Conservation (phyloP, 208 protist species). For the Acanthamoeba sp. region DNA sequence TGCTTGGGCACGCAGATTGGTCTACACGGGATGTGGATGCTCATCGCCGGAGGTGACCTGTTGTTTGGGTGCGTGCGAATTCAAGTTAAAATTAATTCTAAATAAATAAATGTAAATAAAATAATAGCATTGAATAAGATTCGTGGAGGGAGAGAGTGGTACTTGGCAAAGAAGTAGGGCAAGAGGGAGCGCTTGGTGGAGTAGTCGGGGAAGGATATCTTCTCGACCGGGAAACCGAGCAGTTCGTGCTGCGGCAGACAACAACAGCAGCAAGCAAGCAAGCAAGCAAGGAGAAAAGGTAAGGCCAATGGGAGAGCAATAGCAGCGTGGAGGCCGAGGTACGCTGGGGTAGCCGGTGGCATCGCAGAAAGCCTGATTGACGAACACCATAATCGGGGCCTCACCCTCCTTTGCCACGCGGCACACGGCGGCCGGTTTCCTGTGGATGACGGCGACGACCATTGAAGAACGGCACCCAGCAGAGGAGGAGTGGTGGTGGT, state of each 20-base stretch:
- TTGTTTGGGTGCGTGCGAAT: neutral
- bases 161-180: slow-evolving; percentile 4
- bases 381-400: neutral
- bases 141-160: too few species aligned
- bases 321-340: neutral
- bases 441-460: neutral
- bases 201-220: slow-evolving; percentile 34
- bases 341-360: slow-evolving; percentile 25
- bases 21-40: neutral
- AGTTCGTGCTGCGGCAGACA: neutral
- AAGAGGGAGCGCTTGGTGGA: neutral
- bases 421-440: slow-evolving; percentile 25
- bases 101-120: neutral
- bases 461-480: too few species aligned
- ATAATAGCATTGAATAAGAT: too few species aligned
- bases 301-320: neutral
- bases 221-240: slow-evolving; percentile 11
- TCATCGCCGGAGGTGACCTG: neutral
- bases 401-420: neutral
- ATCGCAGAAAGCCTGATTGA: slow-evolving; percentile 31
- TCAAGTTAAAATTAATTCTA: too few species aligned
- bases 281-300: neutral
- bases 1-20: slow-evolving; percentile 42
- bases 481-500: too few species aligned
- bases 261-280: too few species aligned